Base-by-base conservation (phyloP, 2,329 filamentous ascomycete genomes). In the Fonsecaea monophora region DNA sequence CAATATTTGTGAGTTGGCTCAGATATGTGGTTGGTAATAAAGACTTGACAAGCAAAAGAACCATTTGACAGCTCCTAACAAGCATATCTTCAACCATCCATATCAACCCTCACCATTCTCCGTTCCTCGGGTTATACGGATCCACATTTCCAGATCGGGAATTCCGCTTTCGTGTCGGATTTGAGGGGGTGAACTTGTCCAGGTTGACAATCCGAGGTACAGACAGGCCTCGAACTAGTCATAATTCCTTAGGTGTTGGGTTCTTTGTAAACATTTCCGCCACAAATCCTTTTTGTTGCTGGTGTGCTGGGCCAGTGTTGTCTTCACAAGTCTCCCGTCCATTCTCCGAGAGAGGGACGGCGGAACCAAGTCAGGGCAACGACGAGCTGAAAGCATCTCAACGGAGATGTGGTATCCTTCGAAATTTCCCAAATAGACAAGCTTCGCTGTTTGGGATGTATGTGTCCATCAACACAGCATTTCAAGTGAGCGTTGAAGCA, bases 41-140 rank as follows among this genome's bases (percentile, higher is more conserved):
- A 18, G 40, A 42, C 40, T 42, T 42, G 15, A 42, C 15, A n/a
- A 42, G 4, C 40, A n/a, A 42, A 42, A 42, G 2, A 2, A 3
- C 8, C 40, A 42, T 42, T 42, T n/a, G 25, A 42, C 40, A n/a
- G 40, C 40, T 4, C 40, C 40, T 42, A 25, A 42, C 40, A 42
- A 42, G 40, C 40, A 8, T 42, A 18, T 42, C 40, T 42, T 42
- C 40, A 42, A 42, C 40, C 4, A 42, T 42, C 40, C 40, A 42
- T 42, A 25, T 25, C 25, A 25, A 42, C 5, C 40, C 40, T 42
- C 40, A 42, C 40, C 13, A 25, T 42, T 42, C 40, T 42, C 40
- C 40, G 40, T 42, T 42, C 40, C 40, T 42, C 40, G 40, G 40
- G n/a, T 42, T 42, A n/a, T 42, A 42, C 13, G 40, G 40, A 42